A percentile compares a stretch with the other conserved stretches of the same genome.
Conservation (phyloP, 495 filamentous ascomycete genomes). For the Trichoderma asperelloides region DNA sequence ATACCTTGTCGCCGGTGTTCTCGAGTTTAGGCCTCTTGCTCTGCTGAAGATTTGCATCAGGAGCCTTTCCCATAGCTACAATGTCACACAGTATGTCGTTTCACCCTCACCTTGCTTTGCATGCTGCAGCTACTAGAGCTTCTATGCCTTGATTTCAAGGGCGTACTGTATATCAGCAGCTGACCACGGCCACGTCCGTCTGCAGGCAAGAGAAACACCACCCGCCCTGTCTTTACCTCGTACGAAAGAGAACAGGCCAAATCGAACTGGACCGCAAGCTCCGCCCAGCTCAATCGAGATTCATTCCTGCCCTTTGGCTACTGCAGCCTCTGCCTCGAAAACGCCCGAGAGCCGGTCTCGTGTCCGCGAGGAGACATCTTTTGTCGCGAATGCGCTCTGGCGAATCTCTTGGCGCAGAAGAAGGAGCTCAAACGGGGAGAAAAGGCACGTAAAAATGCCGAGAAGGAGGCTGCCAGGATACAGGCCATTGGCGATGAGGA, state of each 20-base stretch:
- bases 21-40: not conserved
- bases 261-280: constrained; percentile 61
- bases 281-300: constrained; percentile 82
- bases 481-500: constrained; percentile 46
- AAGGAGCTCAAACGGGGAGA: constrained; percentile 87
- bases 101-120: not conserved
- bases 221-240: constrained; percentile 89
- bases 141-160: no score
- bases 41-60: not conserved
- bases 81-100: constrained; percentile 50
- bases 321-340: constrained; percentile 81
- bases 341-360: constrained; percentile 70
- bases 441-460: constrained; percentile 51
- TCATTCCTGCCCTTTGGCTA: constrained; percentile 89
- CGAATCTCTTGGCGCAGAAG: constrained; percentile 79
- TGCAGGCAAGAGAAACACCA: constrained; percentile 85
- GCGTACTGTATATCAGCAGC: no score
- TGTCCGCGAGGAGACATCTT: constrained; percentile 81
- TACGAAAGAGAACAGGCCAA: constrained; percentile 79
- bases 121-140: not conserved
- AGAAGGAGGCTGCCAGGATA: constrained; percentile 47
- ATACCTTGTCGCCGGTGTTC: not conserved
- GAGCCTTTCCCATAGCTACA: constrained; percentile 8
- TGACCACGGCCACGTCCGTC: not conserved
- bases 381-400: constrained; percentile 89